Evolutionary conservation across 352 stramenopile species (phyloP).

Genomic region (Plasmopara halstedii): DNA sequence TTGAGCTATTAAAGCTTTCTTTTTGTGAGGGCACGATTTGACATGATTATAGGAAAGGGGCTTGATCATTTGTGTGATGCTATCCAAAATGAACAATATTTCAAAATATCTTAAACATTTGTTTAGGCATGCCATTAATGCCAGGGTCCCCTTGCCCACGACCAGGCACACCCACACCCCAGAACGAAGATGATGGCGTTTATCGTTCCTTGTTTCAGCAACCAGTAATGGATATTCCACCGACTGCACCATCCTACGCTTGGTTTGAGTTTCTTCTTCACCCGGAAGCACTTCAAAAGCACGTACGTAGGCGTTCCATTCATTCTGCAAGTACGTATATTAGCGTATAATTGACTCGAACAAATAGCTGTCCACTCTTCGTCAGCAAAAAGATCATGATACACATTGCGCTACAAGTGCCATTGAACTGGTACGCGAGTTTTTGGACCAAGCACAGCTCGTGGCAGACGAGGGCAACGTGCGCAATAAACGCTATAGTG

Average conservation of each 20-base stretch:
- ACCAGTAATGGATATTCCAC: conserved; percentile 62
- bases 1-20: too few species aligned
- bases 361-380: conserved; percentile 41
- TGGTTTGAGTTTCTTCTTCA: conserved; percentile 86
- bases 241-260: conserved; percentile 54
- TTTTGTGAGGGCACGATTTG: too few species aligned
- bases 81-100: too few species aligned
- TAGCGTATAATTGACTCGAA: neutral
- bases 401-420: conserved; percentile 55
- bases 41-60: too few species aligned
- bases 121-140: conserved; percentile 17
- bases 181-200: conserved; percentile 56
- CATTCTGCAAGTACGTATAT: neutral
- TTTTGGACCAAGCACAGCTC: conserved; percentile 78
- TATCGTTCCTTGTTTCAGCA: conserved; percentile 84
- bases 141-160: conserved; percentile 57
- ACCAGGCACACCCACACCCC: conserved; percentile 25
- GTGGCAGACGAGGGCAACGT: conserved; percentile 67
- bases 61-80: too few species aligned
- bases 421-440: conserved; percentile 75
- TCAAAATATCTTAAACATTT: neutral
- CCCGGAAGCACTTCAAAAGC: conserved; percentile 57
- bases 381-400: conserved; percentile 33
- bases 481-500: conserved; percentile 67
- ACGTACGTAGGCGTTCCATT: conserved; percentile 32